Evolutionary conservation across 345 rosid species (phyloP), one percentile per base, ranked within the genome.

Genomic region (Brassica juncea): DNA sequence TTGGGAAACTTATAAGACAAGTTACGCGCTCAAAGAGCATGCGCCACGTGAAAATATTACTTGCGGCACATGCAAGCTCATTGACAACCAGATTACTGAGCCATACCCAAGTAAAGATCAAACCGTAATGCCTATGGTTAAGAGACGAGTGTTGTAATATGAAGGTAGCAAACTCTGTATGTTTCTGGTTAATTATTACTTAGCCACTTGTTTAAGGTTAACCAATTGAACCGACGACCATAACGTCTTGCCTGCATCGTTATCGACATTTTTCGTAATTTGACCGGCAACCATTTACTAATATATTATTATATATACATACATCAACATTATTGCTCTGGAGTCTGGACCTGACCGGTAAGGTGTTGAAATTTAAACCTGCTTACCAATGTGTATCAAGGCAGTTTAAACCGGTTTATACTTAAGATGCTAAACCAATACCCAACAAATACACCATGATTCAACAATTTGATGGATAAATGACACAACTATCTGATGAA

Each of bases 51-150:
- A 3, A 59, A 14, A 42, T 44, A 64, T 52, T 11, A 23, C 81
- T 35, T 70, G 81, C 4, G 14, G 3, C 42, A 63, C 44, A 47
- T 8, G n/a, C 34, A 12, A 21, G 16, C 6, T 66, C 19, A 5
- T 37, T 21, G 54, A 21, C 70, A 66, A 11, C 55, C 70, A 4
- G 12, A 19, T 35, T 25, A 19, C 49, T 7, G 25, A 42, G 23
- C 35, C 81, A 71, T 7, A 10, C 55, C 89, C 92, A 7, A 85
- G 82, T 77, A 88, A 86, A 82, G 80, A 72, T 83, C 85, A 11
- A 34, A n/a, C 71, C 23, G 47, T 67, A 27, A 54, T 32, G 11
- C 57, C 1, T 27, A 6, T 19, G 66, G 59, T 71, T 65, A 77
- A 70, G 54, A 47, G 14, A 44, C 3, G 39, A 62, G 2, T 70